Base-by-base conservation (phyloP, 495 filamentous ascomycete species). In the Penicillium coffeae region DNA sequence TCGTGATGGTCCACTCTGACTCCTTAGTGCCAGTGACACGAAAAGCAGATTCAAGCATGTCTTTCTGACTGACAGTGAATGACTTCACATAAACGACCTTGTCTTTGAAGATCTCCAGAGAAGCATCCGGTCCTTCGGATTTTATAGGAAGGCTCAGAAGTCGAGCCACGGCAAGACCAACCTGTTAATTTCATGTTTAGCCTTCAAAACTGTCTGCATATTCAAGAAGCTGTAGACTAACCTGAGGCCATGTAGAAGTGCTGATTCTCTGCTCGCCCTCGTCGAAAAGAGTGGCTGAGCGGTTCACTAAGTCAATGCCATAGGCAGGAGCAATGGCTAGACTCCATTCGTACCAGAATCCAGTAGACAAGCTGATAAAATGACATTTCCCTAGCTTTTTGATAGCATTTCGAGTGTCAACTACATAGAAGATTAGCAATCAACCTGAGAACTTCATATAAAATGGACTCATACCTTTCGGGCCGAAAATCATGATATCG, bases 341-440 rank as follows among this genome's bases (percentile, higher is more conserved):
- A 48, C 68, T 74, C 43, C 62, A 78, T 41, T 80, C 77, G 59
- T 80, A 82, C 78, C 78, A 81, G 55, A 78, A 76, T 3, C 67
- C 64, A 30, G 66, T 72, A 3, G 55, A 42, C 1, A 86, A 42
- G 4, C 55, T 63, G 21, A 84, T 72, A 69, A 72, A 84, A n/a
- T 70, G 64, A 38, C 65, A 70, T 25, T 60, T 56, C 1, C 75
- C 77, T 0, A 73, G 51, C 12, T 61, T 48, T 38, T 73, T 59
- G 42, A 86, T 73, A n/a, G 65, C 48, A 9, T 54, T 48, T 10
- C 38, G 38, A 3, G 27, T 18, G 0, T 7, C 32, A 7, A 42
- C 54, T 49, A 44, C 8, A 42, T 21, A 34, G 20, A 25, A 30
- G 27, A 1, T 38, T 27, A 14, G 2, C 13, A 27, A n/a, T 14